These are phyloP conservation scores for Cicer arietinum DNA, from an alignment of 306 rosid genomes.

Conservation along the genomic window DNA sequence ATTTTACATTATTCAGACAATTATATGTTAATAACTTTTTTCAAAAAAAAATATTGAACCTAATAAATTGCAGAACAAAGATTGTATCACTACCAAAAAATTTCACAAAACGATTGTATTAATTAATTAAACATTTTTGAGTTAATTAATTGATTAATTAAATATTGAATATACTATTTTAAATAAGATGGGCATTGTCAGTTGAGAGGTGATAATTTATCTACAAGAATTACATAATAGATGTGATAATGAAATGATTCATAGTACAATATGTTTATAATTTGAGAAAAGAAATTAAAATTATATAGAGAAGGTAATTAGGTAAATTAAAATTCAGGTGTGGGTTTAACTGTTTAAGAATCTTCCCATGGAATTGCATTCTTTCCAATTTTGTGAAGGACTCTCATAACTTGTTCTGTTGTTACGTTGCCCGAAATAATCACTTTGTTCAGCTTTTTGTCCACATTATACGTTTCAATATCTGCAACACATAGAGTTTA, in stretches of 20 bases:
- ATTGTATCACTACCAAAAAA: no score
- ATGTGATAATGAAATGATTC: background rate
- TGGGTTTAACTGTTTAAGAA: conserved; percentile 16
- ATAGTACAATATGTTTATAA: background rate
- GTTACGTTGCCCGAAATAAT: conserved; percentile 78
- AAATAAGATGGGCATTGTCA: background rate
- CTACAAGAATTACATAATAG: conserved; percentile 6
- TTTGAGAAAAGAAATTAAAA: background rate
- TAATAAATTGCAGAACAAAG: no score
- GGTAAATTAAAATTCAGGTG: background rate
- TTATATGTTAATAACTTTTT: no score
- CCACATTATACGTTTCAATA: conserved; percentile 82
- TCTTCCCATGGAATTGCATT: conserved; percentile 66
- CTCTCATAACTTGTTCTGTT: conserved; percentile 70
- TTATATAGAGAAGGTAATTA: background rate
- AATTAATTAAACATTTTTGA: no score
- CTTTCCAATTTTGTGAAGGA: conserved; percentile 77
- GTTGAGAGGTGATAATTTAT: background rate
- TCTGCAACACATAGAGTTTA: conserved; percentile 48
- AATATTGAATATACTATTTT: background rate
- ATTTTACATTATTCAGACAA: no score
- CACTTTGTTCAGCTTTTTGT: conserved; percentile 73
- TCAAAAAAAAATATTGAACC: no score
- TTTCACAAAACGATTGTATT: background rate
- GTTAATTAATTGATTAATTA: no score